phyloP scores from a whole-genome alignment of 139 green algal species.

The Desmodesmus armatus region DNA sequence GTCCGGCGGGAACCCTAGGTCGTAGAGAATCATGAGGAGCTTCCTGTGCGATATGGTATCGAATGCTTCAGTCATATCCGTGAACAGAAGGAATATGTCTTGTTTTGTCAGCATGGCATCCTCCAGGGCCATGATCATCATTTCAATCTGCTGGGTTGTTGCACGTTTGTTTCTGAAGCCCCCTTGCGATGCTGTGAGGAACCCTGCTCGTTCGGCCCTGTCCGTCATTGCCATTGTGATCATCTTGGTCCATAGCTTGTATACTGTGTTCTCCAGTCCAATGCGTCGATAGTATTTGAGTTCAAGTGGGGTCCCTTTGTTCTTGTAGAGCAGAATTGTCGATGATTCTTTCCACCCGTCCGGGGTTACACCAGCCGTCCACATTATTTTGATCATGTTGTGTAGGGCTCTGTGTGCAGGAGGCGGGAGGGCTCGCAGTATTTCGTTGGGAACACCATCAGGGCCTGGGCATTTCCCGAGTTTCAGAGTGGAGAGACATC shows the following conservation, averaged over 20 bases:
- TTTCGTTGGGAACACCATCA: conserved; percentile 53
- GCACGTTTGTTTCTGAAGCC: conserved; percentile 49
- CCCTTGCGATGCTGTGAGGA: conserved; percentile 49
- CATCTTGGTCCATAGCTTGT: conserved; percentile 60
- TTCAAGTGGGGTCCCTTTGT: conserved; percentile 27
- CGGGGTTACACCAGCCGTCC: conserved; percentile 48
- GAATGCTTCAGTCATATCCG: conserved; percentile 58
- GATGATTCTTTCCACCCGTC: conserved; percentile 41
- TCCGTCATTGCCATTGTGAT: conserved; percentile 26
- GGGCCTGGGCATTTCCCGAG: conserved; percentile 45
- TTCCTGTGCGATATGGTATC: conserved; percentile 58
- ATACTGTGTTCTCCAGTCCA: conserved; percentile 45
- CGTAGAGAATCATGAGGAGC: conserved; percentile 51
- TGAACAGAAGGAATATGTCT: conserved; percentile 45
- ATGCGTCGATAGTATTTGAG: conserved; percentile 52
- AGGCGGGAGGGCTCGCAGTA: conserved; percentile 45
- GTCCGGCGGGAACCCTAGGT: conserved; percentile 52
- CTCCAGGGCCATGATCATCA: conserved; percentile 43
- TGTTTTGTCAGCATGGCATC: conserved; percentile 36
- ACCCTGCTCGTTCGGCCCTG: conserved; percentile 16
- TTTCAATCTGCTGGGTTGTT: conserved; percentile 27
- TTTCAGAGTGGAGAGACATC: background rate
- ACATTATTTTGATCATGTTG: conserved; percentile 49
- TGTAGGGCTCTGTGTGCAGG: conserved; percentile 15
- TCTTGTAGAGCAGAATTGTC: conserved; percentile 54